These are phyloP conservation scores for Nannochloropsis granulata DNA, from an alignment of 108 stramenopile genomes.

Conservation along the genomic window DNA sequence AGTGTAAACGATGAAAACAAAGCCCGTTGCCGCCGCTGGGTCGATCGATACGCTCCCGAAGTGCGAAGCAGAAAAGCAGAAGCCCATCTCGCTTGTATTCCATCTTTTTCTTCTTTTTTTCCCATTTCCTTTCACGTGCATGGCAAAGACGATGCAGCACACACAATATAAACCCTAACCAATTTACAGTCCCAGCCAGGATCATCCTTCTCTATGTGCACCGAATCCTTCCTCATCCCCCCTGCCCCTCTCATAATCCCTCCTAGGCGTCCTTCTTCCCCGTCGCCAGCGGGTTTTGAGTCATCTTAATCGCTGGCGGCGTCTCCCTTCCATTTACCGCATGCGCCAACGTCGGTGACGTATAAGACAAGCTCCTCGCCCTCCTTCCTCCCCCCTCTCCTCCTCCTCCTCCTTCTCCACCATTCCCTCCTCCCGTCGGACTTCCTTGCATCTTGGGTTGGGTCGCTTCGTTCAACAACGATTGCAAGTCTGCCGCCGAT, in stretches of 20 bases:
- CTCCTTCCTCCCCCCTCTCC: background rate
- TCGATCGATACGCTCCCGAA: too few relatives aligned
- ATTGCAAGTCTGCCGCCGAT: background rate
- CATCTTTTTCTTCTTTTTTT: background rate
- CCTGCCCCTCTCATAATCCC: too few relatives aligned
- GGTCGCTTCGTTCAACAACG: background rate
- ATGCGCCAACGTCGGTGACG: background rate
- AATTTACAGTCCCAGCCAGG: background rate
- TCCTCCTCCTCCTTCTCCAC: background rate
- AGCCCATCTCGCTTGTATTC: background rate
- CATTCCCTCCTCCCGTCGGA: background rate
- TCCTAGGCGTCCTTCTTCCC: too few relatives aligned
- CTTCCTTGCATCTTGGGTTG: background rate
- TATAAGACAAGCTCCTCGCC: background rate
- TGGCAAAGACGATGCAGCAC: background rate
- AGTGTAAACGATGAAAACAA: too few relatives aligned
- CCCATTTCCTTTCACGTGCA: background rate
- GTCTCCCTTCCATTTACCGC: background rate
- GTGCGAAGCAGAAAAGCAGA: too few relatives aligned
- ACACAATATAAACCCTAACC: background rate
- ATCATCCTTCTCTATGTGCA: background rate
- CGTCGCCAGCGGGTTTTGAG: too few relatives aligned
- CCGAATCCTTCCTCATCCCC: too few relatives aligned
- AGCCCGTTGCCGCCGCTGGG: too few relatives aligned
- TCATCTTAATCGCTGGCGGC: background rate